Percentiles rank a stretch among this genome's conserved stretches.
phyloP scores from a whole-genome alignment of 2,329 filamentous ascomycete species.

The Colletotrichum endophyticum region DNA sequence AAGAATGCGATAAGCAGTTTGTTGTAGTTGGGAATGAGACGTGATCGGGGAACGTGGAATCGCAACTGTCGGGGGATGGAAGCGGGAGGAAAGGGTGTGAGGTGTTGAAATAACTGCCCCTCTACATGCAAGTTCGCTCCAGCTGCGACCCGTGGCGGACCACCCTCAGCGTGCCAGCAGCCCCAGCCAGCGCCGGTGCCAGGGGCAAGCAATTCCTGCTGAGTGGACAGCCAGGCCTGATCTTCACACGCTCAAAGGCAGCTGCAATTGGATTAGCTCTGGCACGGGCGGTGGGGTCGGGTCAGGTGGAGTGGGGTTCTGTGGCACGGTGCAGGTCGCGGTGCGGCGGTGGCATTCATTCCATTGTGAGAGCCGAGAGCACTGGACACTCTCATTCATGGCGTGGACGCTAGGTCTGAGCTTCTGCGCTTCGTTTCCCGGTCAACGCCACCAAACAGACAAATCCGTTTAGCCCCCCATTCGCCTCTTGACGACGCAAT shows the following conservation, averaged over 20 bases:
- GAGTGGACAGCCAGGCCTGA: slow-evolving; percentile 3
- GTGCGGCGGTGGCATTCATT: neutral
- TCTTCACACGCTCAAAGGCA: slow-evolving; percentile 8
- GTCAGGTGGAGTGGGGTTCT: slow-evolving; percentile 12
- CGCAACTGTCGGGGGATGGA: slow-evolving; percentile 30
- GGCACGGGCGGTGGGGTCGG: slow-evolving; percentile 8
- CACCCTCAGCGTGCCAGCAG: slow-evolving; percentile 13
- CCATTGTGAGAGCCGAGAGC: neutral
- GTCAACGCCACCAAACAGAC: slow-evolving; percentile 19
- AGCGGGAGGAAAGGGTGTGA: slow-evolving; percentile 30
- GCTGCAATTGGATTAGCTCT: slow-evolving; percentile 21
- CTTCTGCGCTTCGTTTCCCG: slow-evolving; percentile 5
- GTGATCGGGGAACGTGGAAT: slow-evolving; percentile 13
- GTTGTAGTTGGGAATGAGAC: slow-evolving; percentile 36
- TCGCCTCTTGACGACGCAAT: neutral
- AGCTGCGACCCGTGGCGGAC: slow-evolving; percentile 17
- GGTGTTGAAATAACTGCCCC: slow-evolving; percentile 34
- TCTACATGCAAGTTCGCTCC: slow-evolving; percentile 43
- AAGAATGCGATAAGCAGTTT: slow-evolving; percentile 24
- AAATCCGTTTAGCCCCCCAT: neutral
- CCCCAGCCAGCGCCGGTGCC: neutral
- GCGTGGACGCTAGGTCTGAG: slow-evolving; percentile 1
- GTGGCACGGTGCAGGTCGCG: slow-evolving; percentile 8
- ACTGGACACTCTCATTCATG: neutral
- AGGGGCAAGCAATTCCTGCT: neutral